Base-by-base conservation (phyloP, 805 yeast genomes). In the Pichia rugopelliculosa region DNA sequence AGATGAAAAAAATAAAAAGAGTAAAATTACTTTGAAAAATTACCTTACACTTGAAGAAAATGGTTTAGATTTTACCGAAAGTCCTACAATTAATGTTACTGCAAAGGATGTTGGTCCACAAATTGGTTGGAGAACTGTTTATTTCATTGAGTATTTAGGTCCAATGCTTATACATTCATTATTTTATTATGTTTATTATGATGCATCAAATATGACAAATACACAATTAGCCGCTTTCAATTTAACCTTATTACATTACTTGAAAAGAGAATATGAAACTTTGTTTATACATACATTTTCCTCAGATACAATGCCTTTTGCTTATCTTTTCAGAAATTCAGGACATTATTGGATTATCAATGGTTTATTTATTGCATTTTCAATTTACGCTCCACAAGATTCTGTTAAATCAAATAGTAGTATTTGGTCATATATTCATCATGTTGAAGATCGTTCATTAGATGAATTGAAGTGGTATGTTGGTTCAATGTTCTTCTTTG, bases 51-150 rank as follows among this genome's bases (percentile, higher is more conserved):
- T 83, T 37, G 65, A 61, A 27, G 71, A 66, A n/a, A 74, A 74
- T 49, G 77, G 77, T 1, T 59, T 67, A n/a, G 59, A 52, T 41
- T 62, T 65, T 44, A 50, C 52, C 3, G 49, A 57, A 13, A 40
- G 70, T 38, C 66, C 68, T 21, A 55, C 70, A 10, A 57, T 71
- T 22, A 72, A 67, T 13, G 69, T 89, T 13, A 77, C 69, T 53
- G 85, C 85, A 47, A 90, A 91, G 64, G 99, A 91, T 61, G 71
- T 91, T 52, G 99, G 99, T 20, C 89, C 90, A 0, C 99, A 93
- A 67, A 79, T 93, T 49, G 81, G 82, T 5, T 93, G 97, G 96
- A 77, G 85, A 67, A 76, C 88, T 3, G 98, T 91, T n/a, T 93
- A 82, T 61, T 57, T 87, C 45, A 70, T 87, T 53, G 99, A 93